Percentiles rank a stretch among this genome's conserved stretches.
Evolutionary conservation across 306 rosid species (phyloP).

Genomic region (Acacia confusa): DNA sequence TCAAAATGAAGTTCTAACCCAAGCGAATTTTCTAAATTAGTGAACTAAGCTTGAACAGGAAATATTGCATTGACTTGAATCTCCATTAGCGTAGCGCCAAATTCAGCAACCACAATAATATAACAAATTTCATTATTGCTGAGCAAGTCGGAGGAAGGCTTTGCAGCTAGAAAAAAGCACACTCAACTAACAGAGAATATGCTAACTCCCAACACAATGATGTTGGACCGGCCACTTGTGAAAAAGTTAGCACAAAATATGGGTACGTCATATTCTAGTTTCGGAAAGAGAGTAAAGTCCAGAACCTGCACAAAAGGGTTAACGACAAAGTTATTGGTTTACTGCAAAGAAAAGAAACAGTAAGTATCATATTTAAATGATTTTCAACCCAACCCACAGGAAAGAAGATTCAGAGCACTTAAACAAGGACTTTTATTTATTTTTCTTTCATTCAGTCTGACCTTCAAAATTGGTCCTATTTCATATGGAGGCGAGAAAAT

Average conservation of each 20-base stretch:
- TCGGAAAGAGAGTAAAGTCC: slow-evolving; percentile 76
- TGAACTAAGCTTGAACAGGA: too few species aligned
- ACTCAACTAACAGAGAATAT: slow-evolving; percentile 22
- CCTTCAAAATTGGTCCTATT: not conserved
- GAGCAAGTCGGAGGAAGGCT: not conserved
- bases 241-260: slow-evolving; percentile 96
- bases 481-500: not conserved
- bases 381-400: not conserved
- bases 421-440: not conserved
- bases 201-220: slow-evolving; percentile 72
- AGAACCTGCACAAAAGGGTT: slow-evolving; percentile 61
- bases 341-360: not conserved
- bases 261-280: slow-evolving; percentile 78
- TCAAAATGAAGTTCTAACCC: too few species aligned
- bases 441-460: not conserved
- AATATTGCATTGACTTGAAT: not conserved
- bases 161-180: not conserved
- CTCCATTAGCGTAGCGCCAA: not conserved
- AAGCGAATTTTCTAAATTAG: too few species aligned
- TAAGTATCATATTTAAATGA: not conserved
- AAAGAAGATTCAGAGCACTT: not conserved
- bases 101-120: not conserved
- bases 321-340: not conserved
- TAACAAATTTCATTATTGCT: not conserved
- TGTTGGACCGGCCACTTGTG: slow-evolving; percentile 61